Conservation (phyloP, 306 rosid genomes). For the Malus orientalis region DNA sequence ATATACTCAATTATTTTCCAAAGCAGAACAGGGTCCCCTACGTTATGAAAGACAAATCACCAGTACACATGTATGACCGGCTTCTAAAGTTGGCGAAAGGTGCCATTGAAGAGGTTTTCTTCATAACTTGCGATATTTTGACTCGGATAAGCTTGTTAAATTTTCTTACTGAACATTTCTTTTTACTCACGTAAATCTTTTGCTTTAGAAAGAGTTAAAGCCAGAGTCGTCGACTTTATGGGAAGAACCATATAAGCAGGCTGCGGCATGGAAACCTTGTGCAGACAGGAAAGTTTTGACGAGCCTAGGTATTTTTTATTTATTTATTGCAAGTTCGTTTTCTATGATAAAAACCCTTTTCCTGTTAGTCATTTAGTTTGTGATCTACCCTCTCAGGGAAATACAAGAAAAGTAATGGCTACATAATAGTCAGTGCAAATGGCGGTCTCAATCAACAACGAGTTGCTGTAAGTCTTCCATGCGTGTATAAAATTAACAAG, state of each 20-base stretch:
- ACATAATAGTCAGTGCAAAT: slow-evolving; percentile 80
- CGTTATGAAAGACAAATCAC: slow-evolving; percentile 27
- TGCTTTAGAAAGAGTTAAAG: slow-evolving; percentile 53
- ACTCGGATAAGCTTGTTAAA: slow-evolving; percentile 4
- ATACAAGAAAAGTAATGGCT: slow-evolving; percentile 51
- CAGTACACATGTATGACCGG: slow-evolving; percentile 62
- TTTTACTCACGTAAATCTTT: not conserved
- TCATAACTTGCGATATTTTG: slow-evolving; percentile 10
- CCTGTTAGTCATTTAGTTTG: not conserved
- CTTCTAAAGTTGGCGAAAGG: slow-evolving; percentile 26
- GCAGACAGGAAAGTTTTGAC: slow-evolving; percentile 43
- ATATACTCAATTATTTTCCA: not conserved
- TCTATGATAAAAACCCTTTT: not conserved
- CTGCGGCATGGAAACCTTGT: slow-evolving; percentile 76
- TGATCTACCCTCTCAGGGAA: slow-evolving; percentile 45
- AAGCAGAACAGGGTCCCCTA: slow-evolving; percentile 29
- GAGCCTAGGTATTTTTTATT: slow-evolving; percentile 32
- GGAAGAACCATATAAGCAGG: slow-evolving; percentile 53
- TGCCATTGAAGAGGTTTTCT: slow-evolving; percentile 27
- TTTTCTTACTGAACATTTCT: not conserved
- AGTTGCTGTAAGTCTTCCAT: slow-evolving; percentile 71
- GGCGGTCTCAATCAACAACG: slow-evolving; percentile 99
- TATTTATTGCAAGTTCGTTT: not conserved
- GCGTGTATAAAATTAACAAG: not conserved
- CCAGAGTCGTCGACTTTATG: slow-evolving; percentile 57